phyloP scores from a whole-genome alignment of 179 eudicot species.

The Silene coronaria region DNA sequence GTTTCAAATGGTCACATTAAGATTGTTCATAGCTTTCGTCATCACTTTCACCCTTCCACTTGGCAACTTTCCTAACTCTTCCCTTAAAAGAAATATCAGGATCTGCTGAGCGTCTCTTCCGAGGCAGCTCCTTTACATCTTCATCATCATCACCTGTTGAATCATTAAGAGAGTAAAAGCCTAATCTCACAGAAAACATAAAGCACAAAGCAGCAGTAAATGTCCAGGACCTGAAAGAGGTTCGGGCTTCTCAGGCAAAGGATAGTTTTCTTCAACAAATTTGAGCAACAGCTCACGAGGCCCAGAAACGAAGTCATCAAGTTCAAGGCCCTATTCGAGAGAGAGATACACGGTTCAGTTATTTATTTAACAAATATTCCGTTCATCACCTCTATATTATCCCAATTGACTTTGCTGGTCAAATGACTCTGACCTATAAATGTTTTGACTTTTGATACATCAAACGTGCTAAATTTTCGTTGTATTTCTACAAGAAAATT shows the following conservation, averaged over 20 bases:
- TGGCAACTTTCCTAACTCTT: constrained; percentile 89
- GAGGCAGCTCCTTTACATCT: constrained; percentile 62
- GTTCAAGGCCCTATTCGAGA: constrained; percentile 69
- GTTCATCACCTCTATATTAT: background rate
- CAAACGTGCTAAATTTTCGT: background rate
- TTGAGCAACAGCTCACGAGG: constrained; percentile 97
- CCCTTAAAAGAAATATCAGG: constrained; percentile 79
- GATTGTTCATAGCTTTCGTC: constrained; percentile 68
- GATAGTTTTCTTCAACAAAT: constrained; percentile 97
- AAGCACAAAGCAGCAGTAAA: constrained; percentile 3
- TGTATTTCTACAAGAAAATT: background rate
- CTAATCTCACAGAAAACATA: constrained; percentile 7
- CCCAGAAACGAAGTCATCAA: constrained; percentile 97
- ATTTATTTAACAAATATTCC: constrained; percentile 3
- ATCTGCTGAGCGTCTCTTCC: constrained; percentile 67
- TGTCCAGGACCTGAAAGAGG: constrained; percentile 53
- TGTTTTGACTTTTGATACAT: background rate
- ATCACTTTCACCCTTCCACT: constrained; percentile 69
- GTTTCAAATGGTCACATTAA: constrained; percentile 48
- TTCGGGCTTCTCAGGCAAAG: constrained; percentile 92
- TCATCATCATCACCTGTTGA: constrained; percentile 72
- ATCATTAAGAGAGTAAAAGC: constrained; percentile 11
- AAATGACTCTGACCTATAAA: background rate
- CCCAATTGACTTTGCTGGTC: background rate
- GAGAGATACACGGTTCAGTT: background rate